Base-by-base conservation (phyloP, 2,329 filamentous ascomycete species). In the Delphinella strobiligena region DNA sequence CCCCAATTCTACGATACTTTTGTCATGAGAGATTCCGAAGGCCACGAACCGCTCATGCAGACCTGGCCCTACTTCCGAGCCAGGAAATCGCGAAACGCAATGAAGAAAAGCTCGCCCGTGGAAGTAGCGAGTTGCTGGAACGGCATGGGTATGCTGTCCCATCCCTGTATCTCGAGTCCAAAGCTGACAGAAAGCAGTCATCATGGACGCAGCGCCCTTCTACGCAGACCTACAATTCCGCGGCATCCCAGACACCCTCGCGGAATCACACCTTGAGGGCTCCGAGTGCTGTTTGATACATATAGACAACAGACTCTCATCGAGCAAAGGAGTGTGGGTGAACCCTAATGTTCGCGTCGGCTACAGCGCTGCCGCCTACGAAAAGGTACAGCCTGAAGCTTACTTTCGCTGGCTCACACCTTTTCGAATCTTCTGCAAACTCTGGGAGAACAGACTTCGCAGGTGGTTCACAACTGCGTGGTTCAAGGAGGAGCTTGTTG, bases 271-370 rank as follows among this genome's bases (percentile, higher is more conserved):
- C 51, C 64, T 87, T 18, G 83, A 88, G 57, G 82, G 69, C n/a
- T 82, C 76, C 10, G 82, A 88, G 59, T 87, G 82, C 62, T 88
- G 83, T 57, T 71, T 88, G 38, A 76, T 85, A 40, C 81, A 85
- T 53, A 74, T 75, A 2, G 81, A 85, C 51, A 85, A 84, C 49
- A 73, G 72, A 1, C 60, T 77, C 4, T 68, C 68, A 4, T 52
- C 38, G 1, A 49, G 43, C 5, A 58, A 64, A 40, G 76, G 80
- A 36, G 74, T 84, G 4, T 85, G 68, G 55, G 53, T 85, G 29
- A 86, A 86, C 54, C 78, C 80, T 2, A 69, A 69, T 11, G 80
- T 85, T 9, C 67, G 78, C 5, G 80, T 85, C 4, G 78, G 69
- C 2, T 85, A 84, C 52, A 74, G 66, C 45, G 54, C 58, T 2